A percentile compares a stretch with the other conserved stretches of the same genome.
Evolutionary conservation across 2,329 filamentous ascomycete genomes (phyloP).

Genomic region (Rachicladosporium sp.): DNA sequence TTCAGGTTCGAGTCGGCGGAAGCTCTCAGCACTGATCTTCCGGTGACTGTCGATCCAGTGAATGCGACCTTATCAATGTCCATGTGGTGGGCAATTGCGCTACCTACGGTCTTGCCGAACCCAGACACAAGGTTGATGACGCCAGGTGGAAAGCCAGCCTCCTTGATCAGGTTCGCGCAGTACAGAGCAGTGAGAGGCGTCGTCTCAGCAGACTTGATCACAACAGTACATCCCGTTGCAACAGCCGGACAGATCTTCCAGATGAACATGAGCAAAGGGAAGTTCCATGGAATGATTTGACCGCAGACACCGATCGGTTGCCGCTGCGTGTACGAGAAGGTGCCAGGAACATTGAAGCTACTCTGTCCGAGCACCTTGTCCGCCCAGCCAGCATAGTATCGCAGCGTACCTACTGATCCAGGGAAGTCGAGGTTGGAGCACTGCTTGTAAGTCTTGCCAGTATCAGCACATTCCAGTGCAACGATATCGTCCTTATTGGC

Average conservation of each 20-base stretch:
- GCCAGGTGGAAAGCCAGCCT: constrained; percentile 64
- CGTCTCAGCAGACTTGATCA: constrained; percentile 45
- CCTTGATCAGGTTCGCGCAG: constrained; percentile 52
- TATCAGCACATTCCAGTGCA: constrained; percentile 46
- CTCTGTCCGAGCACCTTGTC: constrained; percentile 34
- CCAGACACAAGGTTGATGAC: constrained; percentile 62
- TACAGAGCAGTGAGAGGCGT: constrained; percentile 44
- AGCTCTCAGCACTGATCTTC: constrained; percentile 31
- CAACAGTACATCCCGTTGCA: constrained; percentile 43
- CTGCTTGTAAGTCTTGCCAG: constrained; percentile 46
- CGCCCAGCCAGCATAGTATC: constrained; percentile 39
- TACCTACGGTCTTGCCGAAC: constrained; percentile 45
- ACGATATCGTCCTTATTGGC: constrained; percentile 60
- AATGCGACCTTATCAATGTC: constrained; percentile 68
- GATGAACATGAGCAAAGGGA: constrained; percentile 60
- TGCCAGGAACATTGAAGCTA: constrained; percentile 45
- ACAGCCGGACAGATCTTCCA: constrained; percentile 62
- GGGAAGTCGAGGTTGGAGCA: constrained; percentile 38
- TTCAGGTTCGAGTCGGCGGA: constrained; percentile 38
- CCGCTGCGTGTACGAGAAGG: constrained; percentile 26
- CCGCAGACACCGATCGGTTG: constrained; percentile 20
- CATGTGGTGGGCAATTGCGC: constrained; percentile 52
- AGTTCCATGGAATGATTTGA: constrained; percentile 75
- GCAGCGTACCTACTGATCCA: constrained; percentile 29
- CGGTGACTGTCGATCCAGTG: constrained; percentile 60